Conservation (phyloP, 148 eudicot species). For the Chenopodium quinoa region DNA sequence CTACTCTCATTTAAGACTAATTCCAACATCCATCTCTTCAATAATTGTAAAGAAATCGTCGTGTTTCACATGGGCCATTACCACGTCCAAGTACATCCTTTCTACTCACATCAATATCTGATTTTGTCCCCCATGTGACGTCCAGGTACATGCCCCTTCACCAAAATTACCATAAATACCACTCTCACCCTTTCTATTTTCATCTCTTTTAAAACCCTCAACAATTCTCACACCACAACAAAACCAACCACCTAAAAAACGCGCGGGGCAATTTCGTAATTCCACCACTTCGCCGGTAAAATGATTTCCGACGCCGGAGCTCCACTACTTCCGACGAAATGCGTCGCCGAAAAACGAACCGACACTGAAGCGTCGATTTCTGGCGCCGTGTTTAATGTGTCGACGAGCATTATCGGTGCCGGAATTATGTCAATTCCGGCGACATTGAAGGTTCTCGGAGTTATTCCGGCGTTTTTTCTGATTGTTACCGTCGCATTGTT, state of each 20-base stretch:
- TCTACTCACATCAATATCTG: background rate
- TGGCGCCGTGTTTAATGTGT: slow-evolving; percentile 86
- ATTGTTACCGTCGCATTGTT: slow-evolving; percentile 57
- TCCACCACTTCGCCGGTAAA: background rate
- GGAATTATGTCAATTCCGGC: slow-evolving; percentile 98
- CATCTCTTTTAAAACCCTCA: background rate
- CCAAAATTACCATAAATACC: slow-evolving; percentile 1
- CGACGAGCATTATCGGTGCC: slow-evolving; percentile 86
- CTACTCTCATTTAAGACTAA: too few relatives aligned
- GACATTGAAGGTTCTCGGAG: slow-evolving; percentile 81
- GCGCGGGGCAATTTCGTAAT: background rate
- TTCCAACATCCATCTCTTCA: background rate
- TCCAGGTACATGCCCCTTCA: slow-evolving; percentile 8
- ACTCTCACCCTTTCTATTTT: background rate
- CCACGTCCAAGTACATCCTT: slow-evolving; percentile 13
- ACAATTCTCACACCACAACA: background rate
- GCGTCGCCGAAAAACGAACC: background rate
- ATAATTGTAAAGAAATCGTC: background rate
- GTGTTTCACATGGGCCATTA: slow-evolving; percentile 1
- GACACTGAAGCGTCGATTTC: slow-evolving; percentile 34
- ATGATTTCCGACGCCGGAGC: slow-evolving; percentile 22
- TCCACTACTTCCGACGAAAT: slow-evolving; percentile 20
- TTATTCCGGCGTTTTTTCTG: slow-evolving; percentile 60
- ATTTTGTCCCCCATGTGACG: background rate
- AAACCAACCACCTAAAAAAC: background rate